These are phyloP conservation scores for Pseudohyphozyma bogoriensis DNA, from an alignment of 768 basidiomycete species.

Conservation along the genomic window DNA sequence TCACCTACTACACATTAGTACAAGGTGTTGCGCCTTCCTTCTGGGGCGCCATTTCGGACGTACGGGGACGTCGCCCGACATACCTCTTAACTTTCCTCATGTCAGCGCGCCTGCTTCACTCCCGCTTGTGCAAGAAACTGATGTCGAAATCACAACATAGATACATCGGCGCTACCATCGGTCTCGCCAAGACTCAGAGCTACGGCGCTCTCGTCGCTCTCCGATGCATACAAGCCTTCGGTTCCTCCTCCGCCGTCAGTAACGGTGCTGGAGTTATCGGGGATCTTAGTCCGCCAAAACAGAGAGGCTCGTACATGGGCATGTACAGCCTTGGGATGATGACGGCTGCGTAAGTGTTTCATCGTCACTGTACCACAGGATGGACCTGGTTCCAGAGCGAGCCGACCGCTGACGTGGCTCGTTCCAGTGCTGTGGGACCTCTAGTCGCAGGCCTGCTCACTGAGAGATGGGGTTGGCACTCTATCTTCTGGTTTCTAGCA, in stretches of 20 bases:
- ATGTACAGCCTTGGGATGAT: background rate
- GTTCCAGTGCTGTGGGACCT: background rate
- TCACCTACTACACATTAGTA: constrained; percentile 9
- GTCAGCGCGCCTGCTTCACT: no score
- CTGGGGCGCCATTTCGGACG: constrained; percentile 11
- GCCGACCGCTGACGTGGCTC: background rate
- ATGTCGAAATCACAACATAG: no score
- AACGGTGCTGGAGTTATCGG: constrained; percentile 5
- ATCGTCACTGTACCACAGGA: no score
- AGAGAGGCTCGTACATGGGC: background rate
- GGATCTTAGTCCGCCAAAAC: constrained; percentile 5
- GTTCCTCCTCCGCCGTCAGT: constrained; percentile 3
- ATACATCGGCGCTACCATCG: constrained; percentile 7
- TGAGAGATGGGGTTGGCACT: constrained; percentile 3
- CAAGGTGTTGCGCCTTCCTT: constrained; percentile 11
- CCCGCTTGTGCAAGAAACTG: no score
- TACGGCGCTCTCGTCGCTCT: constrained; percentile 9
- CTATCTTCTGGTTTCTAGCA: constrained; percentile 13
- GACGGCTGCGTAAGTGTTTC: background rate
- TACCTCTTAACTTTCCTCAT: constrained; percentile 4
- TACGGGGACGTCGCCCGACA: constrained; percentile 1
- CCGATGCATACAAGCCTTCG: constrained; percentile 16
- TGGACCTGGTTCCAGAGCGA: no score
- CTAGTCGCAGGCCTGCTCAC: background rate
- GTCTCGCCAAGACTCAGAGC: constrained; percentile 1